Evolutionary conservation across 176 grass and related monocot species (phyloP).

Genomic region (Luzula sylvatica): DNA sequence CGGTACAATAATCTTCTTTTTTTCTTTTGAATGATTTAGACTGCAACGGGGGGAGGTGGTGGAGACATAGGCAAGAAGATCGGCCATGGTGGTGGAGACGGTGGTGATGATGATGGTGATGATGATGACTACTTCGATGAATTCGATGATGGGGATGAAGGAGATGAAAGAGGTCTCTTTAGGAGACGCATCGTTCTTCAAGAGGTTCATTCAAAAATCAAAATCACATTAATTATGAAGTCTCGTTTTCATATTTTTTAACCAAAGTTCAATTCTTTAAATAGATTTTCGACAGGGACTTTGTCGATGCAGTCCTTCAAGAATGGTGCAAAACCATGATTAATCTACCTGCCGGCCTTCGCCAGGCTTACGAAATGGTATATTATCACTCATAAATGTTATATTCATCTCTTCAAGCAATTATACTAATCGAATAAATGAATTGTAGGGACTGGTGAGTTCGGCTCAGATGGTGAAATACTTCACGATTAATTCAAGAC

Average conservation of each 20-base stretch:
- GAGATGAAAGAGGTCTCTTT: constrained; percentile 78
- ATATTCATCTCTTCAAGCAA: constrained; percentile 9
- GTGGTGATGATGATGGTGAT: constrained; percentile 89
- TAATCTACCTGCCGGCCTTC: constrained; percentile 77
- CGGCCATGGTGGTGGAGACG: constrained; percentile 85
- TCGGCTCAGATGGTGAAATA: constrained; percentile 84
- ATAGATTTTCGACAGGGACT: constrained; percentile 87
- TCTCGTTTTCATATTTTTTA: too few relatives aligned
- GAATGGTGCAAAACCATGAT: constrained; percentile 90
- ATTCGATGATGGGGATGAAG: constrained; percentile 85
- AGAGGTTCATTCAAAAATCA: constrained; percentile 57
- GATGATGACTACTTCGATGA: constrained; percentile 99
- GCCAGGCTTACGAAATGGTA: constrained; percentile 92
- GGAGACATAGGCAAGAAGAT: constrained; percentile 95
- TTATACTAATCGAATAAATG: constrained; percentile 23
- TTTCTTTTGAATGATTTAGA: constrained; percentile 23
- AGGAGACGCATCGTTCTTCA: constrained; percentile 63
- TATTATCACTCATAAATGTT: constrained; percentile 3
- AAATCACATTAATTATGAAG: constrained; percentile 20
- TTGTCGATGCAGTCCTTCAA: constrained; percentile 90
- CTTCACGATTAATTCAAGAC: constrained; percentile 80
- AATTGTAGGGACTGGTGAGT: constrained; percentile 77
- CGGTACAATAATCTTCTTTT: constrained; percentile 10
- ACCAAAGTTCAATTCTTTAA: neutral
- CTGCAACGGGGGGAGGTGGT: constrained; percentile 80